These are phyloP conservation scores for Ophidiomyces ophidiicola DNA, from an alignment of 2,329 filamentous ascomycete genomes.

Conservation along the genomic window DNA sequence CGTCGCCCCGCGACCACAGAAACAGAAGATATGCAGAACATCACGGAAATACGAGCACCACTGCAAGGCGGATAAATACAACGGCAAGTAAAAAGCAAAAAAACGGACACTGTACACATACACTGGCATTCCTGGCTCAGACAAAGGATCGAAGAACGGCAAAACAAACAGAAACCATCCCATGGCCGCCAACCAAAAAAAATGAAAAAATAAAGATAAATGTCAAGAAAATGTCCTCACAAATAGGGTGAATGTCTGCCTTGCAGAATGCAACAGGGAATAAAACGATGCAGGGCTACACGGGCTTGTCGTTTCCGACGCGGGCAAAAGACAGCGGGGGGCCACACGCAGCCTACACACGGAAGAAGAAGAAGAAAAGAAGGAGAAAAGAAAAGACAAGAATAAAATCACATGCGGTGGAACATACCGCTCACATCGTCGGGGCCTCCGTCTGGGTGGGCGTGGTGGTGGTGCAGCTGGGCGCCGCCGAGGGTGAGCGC, in stretches of 20 bases:
- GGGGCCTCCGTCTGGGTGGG: conserved; percentile 55
- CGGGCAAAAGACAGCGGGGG: too few relatives aligned
- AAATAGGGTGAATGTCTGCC: too few relatives aligned
- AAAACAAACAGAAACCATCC: conserved; percentile 13
- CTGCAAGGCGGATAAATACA: too few relatives aligned
- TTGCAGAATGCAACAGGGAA: too few relatives aligned
- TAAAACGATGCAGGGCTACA: too few relatives aligned
- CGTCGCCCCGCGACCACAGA: too few relatives aligned
- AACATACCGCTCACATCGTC: conserved; percentile 95
- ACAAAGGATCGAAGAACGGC: neutral
- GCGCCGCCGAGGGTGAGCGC: conserved; percentile 57
- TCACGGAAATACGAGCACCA: too few relatives aligned
- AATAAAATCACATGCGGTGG: conserved; percentile 64
- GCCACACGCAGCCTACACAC: conserved; percentile 2
- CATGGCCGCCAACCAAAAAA: conserved; percentile 20
- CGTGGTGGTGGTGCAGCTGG: conserved; percentile 63
- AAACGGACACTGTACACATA: conserved; percentile 5
- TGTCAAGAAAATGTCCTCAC: too few relatives aligned
- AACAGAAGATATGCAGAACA: too few relatives aligned
- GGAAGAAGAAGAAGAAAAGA: conserved; percentile 20
- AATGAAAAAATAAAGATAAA: conserved; percentile 14
- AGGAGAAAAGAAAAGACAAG: conserved; percentile 22
- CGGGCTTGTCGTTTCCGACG: too few relatives aligned
- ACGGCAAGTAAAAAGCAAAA: too few relatives aligned
- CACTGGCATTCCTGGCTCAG: conserved; percentile 2